Evolutionary conservation across 2,329 filamentous ascomycete genomes (phyloP).

Genomic region (Pestalotiopsis sp.): DNA sequence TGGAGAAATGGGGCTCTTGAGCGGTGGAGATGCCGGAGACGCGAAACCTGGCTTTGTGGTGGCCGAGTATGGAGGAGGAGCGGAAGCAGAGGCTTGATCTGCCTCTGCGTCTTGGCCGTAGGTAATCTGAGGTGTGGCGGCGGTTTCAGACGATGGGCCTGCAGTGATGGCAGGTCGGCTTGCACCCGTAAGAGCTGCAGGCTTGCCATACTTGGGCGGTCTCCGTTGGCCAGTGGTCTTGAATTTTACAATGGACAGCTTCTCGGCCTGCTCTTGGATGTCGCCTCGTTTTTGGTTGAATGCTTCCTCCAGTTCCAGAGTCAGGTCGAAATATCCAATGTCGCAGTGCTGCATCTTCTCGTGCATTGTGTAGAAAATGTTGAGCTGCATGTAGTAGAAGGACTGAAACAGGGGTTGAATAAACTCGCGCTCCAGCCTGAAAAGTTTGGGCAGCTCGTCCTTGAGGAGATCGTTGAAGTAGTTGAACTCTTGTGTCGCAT

Average conservation of each 20-base stretch:
- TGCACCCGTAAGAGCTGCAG: slow-evolving; percentile 40
- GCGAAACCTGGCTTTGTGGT: slow-evolving; percentile 30
- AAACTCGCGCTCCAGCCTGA: slow-evolving; percentile 87
- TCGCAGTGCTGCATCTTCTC: slow-evolving; percentile 97
- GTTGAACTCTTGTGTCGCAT: slow-evolving; percentile 93
- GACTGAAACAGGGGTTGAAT: slow-evolving; percentile 97
- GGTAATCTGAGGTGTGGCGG: slow-evolving; percentile 19
- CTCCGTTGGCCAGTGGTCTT: slow-evolving; percentile 78
- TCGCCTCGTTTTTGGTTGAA: slow-evolving; percentile 89
- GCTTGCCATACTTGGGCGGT: slow-evolving; percentile 60
- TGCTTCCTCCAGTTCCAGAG: slow-evolving; percentile 86
- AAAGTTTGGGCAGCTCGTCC: slow-evolving; percentile 91
- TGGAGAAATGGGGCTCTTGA: slow-evolving; percentile 27
- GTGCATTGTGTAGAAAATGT: slow-evolving; percentile 97
- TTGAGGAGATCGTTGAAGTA: slow-evolving; percentile 98
- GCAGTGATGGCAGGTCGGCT: slow-evolving; percentile 41
- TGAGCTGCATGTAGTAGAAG: slow-evolving; percentile 99
- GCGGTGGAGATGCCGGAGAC: slow-evolving; percentile 31
- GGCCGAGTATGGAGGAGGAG: slow-evolving; percentile 73
- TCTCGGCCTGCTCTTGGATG: slow-evolving; percentile 82
- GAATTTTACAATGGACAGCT: slow-evolving; percentile 83
- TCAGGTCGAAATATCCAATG: slow-evolving; percentile 96
- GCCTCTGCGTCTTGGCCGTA: slow-evolving; percentile 17
- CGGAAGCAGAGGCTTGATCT: slow-evolving; percentile 64
- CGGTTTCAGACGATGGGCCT: slow-evolving; percentile 40